A percentile compares a stretch with the other conserved stretches of the same genome.
These are phyloP conservation scores for Trichoderma atroviride DNA, from an alignment of 2,329 filamentous ascomycete species.

Conservation along the genomic window DNA sequence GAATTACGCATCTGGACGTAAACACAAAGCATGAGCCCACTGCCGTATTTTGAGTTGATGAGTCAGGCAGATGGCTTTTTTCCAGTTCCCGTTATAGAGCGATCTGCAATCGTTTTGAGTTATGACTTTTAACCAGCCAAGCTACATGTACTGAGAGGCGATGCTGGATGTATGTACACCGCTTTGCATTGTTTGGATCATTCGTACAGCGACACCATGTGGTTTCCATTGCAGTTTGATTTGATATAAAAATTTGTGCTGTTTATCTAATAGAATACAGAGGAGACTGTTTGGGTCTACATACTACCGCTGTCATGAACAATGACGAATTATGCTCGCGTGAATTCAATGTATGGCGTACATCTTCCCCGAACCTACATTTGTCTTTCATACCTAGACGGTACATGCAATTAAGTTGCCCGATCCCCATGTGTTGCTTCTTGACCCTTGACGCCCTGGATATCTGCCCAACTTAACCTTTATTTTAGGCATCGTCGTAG, in stretches of 20 bases:
- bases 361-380: neutral
- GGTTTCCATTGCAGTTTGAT: neutral
- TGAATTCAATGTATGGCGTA: neutral
- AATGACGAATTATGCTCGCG: neutral
- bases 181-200: neutral
- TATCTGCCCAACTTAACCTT: neutral
- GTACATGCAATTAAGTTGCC: neutral
- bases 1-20: slow-evolving; percentile 17
- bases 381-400: neutral
- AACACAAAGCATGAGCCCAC: slow-evolving; percentile 1
- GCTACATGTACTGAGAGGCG: neutral
- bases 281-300: neutral
- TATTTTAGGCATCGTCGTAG: neutral
- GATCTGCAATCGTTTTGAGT: neutral
- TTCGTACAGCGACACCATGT: neutral
- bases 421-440: neutral
- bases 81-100: neutral
- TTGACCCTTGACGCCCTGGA: neutral
- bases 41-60: neutral
- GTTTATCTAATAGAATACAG: neutral
- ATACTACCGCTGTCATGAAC: neutral
- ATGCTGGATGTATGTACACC: neutral
- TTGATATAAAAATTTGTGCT: neutral
- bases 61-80: neutral
- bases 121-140: neutral